Base-by-base conservation (phyloP, 2,329 filamentous ascomycete genomes). In the Epichloe scottii region DNA sequence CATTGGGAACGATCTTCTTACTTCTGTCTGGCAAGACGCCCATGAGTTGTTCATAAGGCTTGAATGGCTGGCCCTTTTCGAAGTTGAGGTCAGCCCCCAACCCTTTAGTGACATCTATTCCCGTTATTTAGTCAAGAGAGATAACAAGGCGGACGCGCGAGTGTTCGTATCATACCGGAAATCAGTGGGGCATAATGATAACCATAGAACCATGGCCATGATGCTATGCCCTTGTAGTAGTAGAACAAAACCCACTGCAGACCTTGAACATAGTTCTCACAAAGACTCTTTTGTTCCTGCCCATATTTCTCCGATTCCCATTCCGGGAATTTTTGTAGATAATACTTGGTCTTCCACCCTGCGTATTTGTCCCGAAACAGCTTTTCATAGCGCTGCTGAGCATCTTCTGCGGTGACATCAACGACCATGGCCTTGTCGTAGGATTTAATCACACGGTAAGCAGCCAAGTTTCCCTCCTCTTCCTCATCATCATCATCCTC, bases 121-220 rank as follows among this genome's bases (percentile, higher is more conserved):
- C 39, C n/a, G 23, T 51, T n/a, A n/a, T n/a, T n/a, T 60, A 53
- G 68, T 63, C 48, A 49, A 50, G 38, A 66, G 38, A 33, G 15
- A 40, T 14, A 49, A 30, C 11, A 17, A n/a, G n/a, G 10, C 4
- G 37, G 21, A 17, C 17, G 12, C 5, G 48, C 19, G 37, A 37
- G 12, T 5, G 34, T 30, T 15, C 14, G 5, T 33, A 4, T 46
- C 66, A 62, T 69, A 84, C 82, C 83, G 57, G 89, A 94, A 52
- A 96, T 98, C 80, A 97, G 89, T 1, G 93, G 93, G 10, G 94
- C 87, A 68, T 98, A 98, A 69, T 98, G 94, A 67, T 95, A 98
- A 54, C 77, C 76, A 68, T 96, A 98, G 70, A 87, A 98, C 93
- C 93, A 98, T 14, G 93, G 89, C 93, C 93, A 98, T 12, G 91